Base-by-base conservation (phyloP, 2,329 filamentous ascomycete genomes). In the Pezicula rhizophila region DNA sequence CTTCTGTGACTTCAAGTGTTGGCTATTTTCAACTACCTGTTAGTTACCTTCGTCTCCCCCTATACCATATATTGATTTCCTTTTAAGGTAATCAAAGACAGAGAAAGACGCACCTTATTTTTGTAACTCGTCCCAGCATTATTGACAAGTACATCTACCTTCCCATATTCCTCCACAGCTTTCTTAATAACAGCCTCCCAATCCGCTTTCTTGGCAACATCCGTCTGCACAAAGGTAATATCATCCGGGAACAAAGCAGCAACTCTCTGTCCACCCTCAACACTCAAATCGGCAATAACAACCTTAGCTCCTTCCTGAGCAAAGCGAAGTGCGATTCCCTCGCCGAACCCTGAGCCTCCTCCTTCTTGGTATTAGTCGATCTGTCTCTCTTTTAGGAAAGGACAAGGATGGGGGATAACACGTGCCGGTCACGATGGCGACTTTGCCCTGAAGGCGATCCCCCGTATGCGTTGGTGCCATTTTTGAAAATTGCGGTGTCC, bases 291-390 rank as follows among this genome's bases (percentile, higher is more conserved):
- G 2, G 78, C 78, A 46, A 86, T 76, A 45, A 85, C 63, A 31
- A 85, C 80, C 53, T 74, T 74, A 44, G 74, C 75, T 35, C 82
- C 82, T 65, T 85, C 80, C 20, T 72, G 61, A 5, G 74, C 70
- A 62, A 84, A 84, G 47, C 77, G 77, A 47, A 73, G 68, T 0
- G 76, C 76, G 46, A 85, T 84, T 31, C 75, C 80, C 48, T 75
- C 78, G 47, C 82, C 82, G 55, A 86, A 86, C 2, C 82, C 82
- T 10, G 77, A 79, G 2, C 78, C 80, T 7, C 71, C 81, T 42
- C 82, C 79, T 12, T 17, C 52, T 63, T 23, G 23, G 23, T 5
- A 40, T 45, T 26, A 10, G 28, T 31, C 5, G 11, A 12, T 31
- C 28, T 31, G 8, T 12, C 8, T 31, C 8, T 31, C 11, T 31